These are phyloP conservation scores for Myochromella boudieri DNA, from an alignment of 768 basidiomycete genomes.

Conservation along the genomic window DNA sequence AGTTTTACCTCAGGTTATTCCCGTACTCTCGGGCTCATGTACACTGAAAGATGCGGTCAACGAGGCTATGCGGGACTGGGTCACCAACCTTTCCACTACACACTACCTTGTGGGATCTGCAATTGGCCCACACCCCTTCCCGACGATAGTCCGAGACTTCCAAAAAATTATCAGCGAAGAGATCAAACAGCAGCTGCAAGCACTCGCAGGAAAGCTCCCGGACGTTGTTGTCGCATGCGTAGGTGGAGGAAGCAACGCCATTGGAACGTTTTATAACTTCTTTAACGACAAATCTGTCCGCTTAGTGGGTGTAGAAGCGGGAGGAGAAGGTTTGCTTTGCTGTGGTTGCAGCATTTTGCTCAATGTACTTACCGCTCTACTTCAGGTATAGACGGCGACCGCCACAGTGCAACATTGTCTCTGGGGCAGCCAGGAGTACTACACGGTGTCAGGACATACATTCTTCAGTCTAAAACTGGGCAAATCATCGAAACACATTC, in stretches of 20 bases:
- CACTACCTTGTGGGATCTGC: slow-evolving; percentile 97
- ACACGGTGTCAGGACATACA: slow-evolving; percentile 94
- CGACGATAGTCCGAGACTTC: slow-evolving; percentile 98
- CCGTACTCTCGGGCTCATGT: slow-evolving; percentile 90
- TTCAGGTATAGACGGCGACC: slow-evolving; percentile 76
- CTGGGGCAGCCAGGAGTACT: slow-evolving; percentile 92
- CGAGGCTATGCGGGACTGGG: slow-evolving; percentile 98
- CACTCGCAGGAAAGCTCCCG: slow-evolving; percentile 78
- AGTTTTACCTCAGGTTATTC: slow-evolving; percentile 64
- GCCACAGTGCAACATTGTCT: slow-evolving; percentile 91
- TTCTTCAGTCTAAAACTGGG: slow-evolving; percentile 84
- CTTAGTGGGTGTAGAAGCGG: slow-evolving; percentile 94
- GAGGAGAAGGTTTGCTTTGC: slow-evolving; percentile 75
- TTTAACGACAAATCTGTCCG: slow-evolving; percentile 84
- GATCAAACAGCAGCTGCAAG: slow-evolving; percentile 84
- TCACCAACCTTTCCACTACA: slow-evolving; percentile 89
- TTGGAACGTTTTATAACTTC: slow-evolving; percentile 97
- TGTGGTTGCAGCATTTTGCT: slow-evolving; percentile 3
- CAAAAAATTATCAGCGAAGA: slow-evolving; percentile 90
- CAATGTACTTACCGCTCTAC: neutral
- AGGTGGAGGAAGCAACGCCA: slow-evolving; percentile 96
- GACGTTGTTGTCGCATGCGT: slow-evolving; percentile 96
- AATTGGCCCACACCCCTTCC: slow-evolving; percentile 98
- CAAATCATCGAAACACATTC: slow-evolving; percentile 98
- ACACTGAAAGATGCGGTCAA: slow-evolving; percentile 99